A percentile compares a stretch with the other conserved stretches of the same genome.
These are phyloP conservation scores for Leptographium galeiforme DNA, from an alignment of 2,329 filamentous ascomycete genomes.

Conservation along the genomic window DNA sequence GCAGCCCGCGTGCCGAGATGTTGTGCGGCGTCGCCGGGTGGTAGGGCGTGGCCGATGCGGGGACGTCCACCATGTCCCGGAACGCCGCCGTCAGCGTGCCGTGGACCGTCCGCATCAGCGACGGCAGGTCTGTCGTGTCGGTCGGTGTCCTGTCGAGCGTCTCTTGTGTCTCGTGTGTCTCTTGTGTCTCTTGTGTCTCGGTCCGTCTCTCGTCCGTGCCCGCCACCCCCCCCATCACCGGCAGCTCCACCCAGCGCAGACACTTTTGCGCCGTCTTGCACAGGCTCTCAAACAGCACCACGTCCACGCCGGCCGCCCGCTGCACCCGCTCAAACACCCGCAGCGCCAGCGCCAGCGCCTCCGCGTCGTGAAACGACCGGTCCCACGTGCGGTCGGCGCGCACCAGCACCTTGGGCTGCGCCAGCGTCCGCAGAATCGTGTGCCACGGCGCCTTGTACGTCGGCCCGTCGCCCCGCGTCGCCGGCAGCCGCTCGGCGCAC, in stretches of 20 bases:
- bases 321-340: conserved; percentile 18
- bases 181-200: not conserved
- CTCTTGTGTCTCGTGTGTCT: too few species aligned
- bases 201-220: not conserved
- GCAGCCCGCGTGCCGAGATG: conserved; percentile 32
- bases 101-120: conserved; percentile 8
- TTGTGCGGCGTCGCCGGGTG: conserved; percentile 21
- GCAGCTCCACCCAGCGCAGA: conserved; percentile 5
- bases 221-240: not conserved
- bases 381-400: conserved; percentile 9
- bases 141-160: too few species aligned
- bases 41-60: not conserved
- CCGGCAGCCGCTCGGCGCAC: conserved; percentile 15
- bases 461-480: conserved; percentile 14
- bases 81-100: conserved; percentile 10
- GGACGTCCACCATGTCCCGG: conserved; percentile 14
- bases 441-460: conserved; percentile 28
- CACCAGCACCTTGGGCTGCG: conserved; percentile 19
- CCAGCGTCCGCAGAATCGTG: conserved; percentile 25
- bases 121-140: not conserved
- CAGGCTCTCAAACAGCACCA: conserved; percentile 22
- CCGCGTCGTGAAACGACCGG: conserved; percentile 13
- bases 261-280: conserved; percentile 12
- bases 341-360: conserved; percentile 20
- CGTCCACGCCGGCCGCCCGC: conserved; percentile 18